These are phyloP conservation scores for Cladosporium sphaerospermum DNA, from an alignment of 2,329 filamentous ascomycete genomes.

Conservation along the genomic window DNA sequence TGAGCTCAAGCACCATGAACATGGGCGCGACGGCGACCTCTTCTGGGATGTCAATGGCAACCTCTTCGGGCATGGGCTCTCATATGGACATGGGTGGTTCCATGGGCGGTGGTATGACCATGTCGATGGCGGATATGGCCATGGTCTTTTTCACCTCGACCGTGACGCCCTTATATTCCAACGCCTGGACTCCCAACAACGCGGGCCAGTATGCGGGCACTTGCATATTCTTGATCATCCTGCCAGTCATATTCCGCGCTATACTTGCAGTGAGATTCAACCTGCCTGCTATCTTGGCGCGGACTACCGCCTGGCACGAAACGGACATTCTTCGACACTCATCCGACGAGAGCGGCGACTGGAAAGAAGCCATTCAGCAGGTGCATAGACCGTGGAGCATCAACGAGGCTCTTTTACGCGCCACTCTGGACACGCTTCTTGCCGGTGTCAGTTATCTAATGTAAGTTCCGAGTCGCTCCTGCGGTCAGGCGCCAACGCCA, in stretches of 20 bases:
- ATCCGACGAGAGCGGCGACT: not conserved
- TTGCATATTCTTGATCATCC: slow-evolving; percentile 78
- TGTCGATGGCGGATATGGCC: slow-evolving; percentile 39
- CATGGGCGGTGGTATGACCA: slow-evolving; percentile 19
- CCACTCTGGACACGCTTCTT: slow-evolving; percentile 61
- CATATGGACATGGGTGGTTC: not conserved
- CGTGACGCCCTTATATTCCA: slow-evolving; percentile 58
- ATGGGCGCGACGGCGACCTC: slow-evolving; percentile 10
- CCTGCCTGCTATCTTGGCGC: slow-evolving; percentile 14
- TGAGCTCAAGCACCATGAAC: slow-evolving; percentile 15
- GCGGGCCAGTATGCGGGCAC: slow-evolving; percentile 72
- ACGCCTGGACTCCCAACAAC: slow-evolving; percentile 63
- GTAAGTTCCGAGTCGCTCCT: slow-evolving; percentile 48
- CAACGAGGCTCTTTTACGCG: slow-evolving; percentile 67
- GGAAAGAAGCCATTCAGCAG: not conserved
- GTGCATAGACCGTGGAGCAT: slow-evolving; percentile 64
- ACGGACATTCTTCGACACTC: not conserved
- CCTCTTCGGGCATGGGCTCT: not conserved
- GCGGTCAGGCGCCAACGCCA: not conserved
- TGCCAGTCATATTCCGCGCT: slow-evolving; percentile 62
- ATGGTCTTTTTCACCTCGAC: slow-evolving; percentile 60
- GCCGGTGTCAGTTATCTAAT: slow-evolving; percentile 73
- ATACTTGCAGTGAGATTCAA: slow-evolving; percentile 27
- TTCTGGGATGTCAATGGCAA: slow-evolving; percentile 3
- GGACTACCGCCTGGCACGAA: not conserved